These are phyloP conservation scores for Geranium incanum DNA, from an alignment of 441 rosid species.

Conservation along the genomic window DNA sequence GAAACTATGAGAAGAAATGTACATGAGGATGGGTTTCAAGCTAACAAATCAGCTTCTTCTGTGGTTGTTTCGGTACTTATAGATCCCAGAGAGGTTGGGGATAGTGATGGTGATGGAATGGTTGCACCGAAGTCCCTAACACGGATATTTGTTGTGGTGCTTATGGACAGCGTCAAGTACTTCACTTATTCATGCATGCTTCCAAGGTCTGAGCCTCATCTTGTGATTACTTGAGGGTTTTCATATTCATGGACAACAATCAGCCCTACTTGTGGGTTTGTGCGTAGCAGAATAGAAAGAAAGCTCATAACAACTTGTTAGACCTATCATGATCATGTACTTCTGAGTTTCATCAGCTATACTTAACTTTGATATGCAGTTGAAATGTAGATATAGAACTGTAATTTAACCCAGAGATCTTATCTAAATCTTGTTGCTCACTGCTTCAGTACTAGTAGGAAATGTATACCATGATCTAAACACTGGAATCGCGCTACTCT, in stretches of 20 bases:
- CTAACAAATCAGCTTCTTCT: constrained; percentile 61
- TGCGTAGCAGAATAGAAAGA: constrained; percentile 32
- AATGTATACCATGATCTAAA: too few species aligned
- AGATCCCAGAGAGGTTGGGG: constrained; percentile 87
- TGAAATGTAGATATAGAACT: not conserved
- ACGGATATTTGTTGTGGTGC: constrained; percentile 86
- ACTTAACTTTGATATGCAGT: not conserved
- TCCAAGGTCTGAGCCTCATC: constrained; percentile 59
- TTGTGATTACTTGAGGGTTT: constrained; percentile 55
- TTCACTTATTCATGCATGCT: constrained; percentile 88
- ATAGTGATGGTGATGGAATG: constrained; percentile 60
- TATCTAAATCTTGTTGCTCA: too few species aligned
- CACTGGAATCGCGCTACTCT: too few species aligned
- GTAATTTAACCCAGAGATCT: not conserved
- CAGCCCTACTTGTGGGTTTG: constrained; percentile 25
- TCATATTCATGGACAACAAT: not conserved
- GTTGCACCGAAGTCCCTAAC: constrained; percentile 68
- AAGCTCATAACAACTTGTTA: not conserved
- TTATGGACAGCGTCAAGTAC: constrained; percentile 77
- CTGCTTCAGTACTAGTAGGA: too few species aligned
- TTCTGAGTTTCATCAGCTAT: not conserved
- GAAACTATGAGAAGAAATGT: constrained; percentile 26
- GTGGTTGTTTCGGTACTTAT: constrained; percentile 90
- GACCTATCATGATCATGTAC: not conserved
- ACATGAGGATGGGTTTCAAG: constrained; percentile 37